Base-by-base conservation (phyloP, 305 asterid species). In the Fraxinus dipetala region DNA sequence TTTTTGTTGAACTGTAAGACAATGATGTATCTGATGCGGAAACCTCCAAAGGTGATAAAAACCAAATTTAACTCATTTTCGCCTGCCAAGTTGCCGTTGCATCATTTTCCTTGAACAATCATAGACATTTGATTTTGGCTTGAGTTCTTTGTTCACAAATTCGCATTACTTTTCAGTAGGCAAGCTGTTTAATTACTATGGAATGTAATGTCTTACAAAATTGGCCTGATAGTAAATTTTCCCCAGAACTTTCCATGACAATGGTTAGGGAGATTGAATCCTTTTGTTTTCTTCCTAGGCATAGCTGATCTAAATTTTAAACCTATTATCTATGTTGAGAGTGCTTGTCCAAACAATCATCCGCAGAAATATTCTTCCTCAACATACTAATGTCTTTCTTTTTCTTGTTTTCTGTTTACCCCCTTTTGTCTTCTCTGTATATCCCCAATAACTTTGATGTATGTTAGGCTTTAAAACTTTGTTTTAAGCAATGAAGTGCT, bases 1-100 rank as follows among this genome's bases (percentile, higher is more conserved):
- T 95, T 94, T 84, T 85, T 95, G 80, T 83, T 95, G 89, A 94
- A 91, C 90, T 95, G 99, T 87, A 95, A 94, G 91, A 93, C 96
- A 18, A 95, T 95, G 95, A 92, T 94, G 98, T 87, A 85, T 83
- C 90, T 90, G 83, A 92, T 94, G 87, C 89, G 98, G 82, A 95
- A 85, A 88, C 93, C 98, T 83, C 97, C 96, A 24, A 95, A 95
- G 99, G 99, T 95, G 80, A 90, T 76, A 82, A 63, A 38, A 36
- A 54, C 83, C 69, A 75, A 30, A 2, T 35, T 40, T 59, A 6
- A 31, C 74, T 72, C 45, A 30, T 85, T 70, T 78, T 51, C n/a
- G 72, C 85, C 78, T 81, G 34, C 48, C 35, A 75, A 51, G 14
- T 32, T 63, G 67, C 77, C 78, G 63, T 78, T 69, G 63, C 22